Percentiles rank a stretch among this genome's conserved stretches.
These are phyloP conservation scores for Diaporthe eres DNA, from an alignment of 2,329 filamentous ascomycete genomes.

Conservation along the genomic window DNA sequence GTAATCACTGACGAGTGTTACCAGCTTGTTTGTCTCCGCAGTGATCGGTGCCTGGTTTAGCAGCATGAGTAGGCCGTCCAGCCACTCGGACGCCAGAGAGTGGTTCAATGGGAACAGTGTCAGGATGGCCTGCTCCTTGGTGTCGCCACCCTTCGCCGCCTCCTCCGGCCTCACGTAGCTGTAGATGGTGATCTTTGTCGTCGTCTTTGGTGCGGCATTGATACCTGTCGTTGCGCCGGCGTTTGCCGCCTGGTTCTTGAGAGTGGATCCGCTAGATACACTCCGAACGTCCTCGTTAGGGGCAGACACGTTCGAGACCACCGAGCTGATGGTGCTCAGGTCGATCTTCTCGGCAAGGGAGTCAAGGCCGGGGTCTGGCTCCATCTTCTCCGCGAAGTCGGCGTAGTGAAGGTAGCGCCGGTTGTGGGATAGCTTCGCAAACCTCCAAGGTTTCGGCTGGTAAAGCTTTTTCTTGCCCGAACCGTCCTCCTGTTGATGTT, in stretches of 20 bases:
- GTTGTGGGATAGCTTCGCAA: conserved; percentile 91
- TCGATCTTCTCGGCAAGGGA: conserved; percentile 86
- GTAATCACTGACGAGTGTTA: conserved; percentile 88
- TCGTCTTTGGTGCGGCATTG: conserved; percentile 57
- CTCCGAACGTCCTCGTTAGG: conserved; percentile 66
- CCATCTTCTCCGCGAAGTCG: conserved; percentile 79
- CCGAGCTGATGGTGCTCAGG: conserved; percentile 87
- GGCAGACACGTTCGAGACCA: conserved; percentile 91
- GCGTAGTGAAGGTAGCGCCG: conserved; percentile 90
- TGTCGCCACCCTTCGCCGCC: conserved; percentile 52
- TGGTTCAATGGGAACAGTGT: conserved; percentile 87
- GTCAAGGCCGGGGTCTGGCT: conserved; percentile 79
- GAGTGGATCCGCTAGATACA: conserved; percentile 58
- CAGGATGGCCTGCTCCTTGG: conserved; percentile 80
- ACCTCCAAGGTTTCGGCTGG: conserved; percentile 78
- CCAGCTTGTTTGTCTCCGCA: conserved; percentile 92
- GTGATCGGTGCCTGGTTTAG: conserved; percentile 96
- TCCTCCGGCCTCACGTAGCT: conserved; percentile 70
- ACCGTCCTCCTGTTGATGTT: conserved; percentile 60
- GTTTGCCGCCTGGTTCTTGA: conserved; percentile 51
- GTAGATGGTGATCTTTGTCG: conserved; percentile 93
- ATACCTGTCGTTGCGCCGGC: conserved; percentile 40
- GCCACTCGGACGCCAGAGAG: conserved; percentile 92
- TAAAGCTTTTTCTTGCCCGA: conserved; percentile 55
- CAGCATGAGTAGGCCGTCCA: conserved; percentile 95